These are phyloP conservation scores for Xylariaceae sp. DNA, from an alignment of 2,329 filamentous ascomycete species.

Conservation along the genomic window DNA sequence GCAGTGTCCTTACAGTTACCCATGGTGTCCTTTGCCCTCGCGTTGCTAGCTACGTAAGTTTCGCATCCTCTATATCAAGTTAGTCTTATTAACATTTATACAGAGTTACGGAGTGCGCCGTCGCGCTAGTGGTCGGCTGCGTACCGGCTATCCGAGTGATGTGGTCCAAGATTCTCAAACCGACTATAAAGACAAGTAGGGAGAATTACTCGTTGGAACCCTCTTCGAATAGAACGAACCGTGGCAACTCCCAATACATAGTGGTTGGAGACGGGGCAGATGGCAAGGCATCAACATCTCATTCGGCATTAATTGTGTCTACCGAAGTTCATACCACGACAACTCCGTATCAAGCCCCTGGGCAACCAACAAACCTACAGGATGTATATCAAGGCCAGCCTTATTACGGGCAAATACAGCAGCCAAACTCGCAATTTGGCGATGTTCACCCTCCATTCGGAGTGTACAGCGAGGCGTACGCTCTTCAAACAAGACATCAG, in stretches of 20 bases:
- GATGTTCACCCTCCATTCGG: conserved; percentile 18
- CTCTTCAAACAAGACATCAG: conserved; percentile 17
- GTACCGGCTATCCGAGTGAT: conserved; percentile 24
- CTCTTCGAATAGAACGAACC: conserved; percentile 14
- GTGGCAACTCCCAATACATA: conserved; percentile 14
- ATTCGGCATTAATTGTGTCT: conserved; percentile 15
- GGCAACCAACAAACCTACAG: not conserved
- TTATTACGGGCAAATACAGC: conserved; percentile 1
- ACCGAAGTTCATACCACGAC: conserved; percentile 20
- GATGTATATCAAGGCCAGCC: not conserved
- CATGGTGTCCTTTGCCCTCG: conserved; percentile 20
- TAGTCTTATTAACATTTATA: not conserved
- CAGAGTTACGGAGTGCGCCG: conserved; percentile 23
- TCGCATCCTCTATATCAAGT: too few species aligned
- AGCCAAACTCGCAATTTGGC: not conserved
- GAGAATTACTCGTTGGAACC: conserved; percentile 6
- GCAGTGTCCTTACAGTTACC: conserved; percentile 9
- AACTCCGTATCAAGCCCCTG: not conserved
- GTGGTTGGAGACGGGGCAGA: conserved; percentile 17
- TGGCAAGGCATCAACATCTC: conserved; percentile 2
- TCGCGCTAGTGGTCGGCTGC: conserved; percentile 28
- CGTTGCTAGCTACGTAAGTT: conserved; percentile 26
- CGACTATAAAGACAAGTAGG: not conserved
- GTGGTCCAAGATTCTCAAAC: conserved; percentile 27
- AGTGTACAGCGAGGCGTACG: conserved; percentile 21